Evolutionary conservation across 75 land plant genomes (phyloP), one percentile per base, ranked within the genome.

Genomic region (Selaginella moellendorffii): DNA sequence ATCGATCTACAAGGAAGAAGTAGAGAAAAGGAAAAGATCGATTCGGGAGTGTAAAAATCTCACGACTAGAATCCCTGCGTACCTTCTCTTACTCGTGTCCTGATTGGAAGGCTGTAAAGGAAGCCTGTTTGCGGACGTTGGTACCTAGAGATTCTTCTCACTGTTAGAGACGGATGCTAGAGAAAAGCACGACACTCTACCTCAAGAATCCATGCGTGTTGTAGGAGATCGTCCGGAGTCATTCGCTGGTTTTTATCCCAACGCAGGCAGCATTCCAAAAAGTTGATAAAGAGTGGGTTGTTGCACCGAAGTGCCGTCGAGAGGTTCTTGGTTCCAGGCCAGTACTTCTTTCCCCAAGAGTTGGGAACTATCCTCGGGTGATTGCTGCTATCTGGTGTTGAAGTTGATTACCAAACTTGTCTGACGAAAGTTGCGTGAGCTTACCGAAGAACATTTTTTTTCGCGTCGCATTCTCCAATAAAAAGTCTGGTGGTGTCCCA

Each of bases 371-470:
- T 74, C 67, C 72, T 69, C 28, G 76, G 76, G 27, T 69, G 66
- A 28, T 69, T 74, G 31, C 54, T 64, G 51, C 72, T 74, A 69
- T 74, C 76, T 74, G 76, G 9, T 22, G 14, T 5, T 5, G 14
- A 36, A 36, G 14, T 36, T 5, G 14, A 36, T 14, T 36, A 36
- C 14, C 14, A 36, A 36, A 36, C 5, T 36, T 5, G 5, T 5
- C 46, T 1, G 18, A 14, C 31, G 1, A 29, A 52, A 64, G 20
- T 10, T 2, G n/a, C 61, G 53, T 2, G 24, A 2, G 23, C 73
- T 8, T 64, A 74, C 76, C 76, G 68, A 74, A 74, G 29, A 74
- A 74, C 76, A 74, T 69, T 42, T 74, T 74, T 28, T 74, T 74
- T 12, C 72, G 66, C 12, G 76, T 69, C 27, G 76, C 71, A 21